Evolutionary conservation across 345 rosid genomes (phyloP).

Genomic region (Salix brachista): DNA sequence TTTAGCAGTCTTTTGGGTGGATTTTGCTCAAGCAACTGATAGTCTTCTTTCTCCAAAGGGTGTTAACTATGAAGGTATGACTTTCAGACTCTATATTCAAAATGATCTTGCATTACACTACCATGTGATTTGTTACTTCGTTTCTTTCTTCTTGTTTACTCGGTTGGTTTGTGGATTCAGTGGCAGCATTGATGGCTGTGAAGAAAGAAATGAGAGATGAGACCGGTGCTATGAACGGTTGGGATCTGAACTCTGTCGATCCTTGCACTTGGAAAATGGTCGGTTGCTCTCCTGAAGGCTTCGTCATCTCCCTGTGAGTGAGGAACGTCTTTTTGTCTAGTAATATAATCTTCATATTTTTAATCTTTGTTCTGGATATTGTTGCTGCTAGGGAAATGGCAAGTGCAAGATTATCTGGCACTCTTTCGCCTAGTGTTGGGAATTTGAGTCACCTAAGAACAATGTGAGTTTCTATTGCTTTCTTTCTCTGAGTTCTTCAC

Average conservation of each 20-base stretch:
- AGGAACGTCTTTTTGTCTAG: not conserved
- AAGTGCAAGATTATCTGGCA: slow-evolving; percentile 68
- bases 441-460: slow-evolving; percentile 69
- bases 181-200: slow-evolving; percentile 87
- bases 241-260: slow-evolving; percentile 97
- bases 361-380: slow-evolving; percentile 6
- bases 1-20: slow-evolving; percentile 25
- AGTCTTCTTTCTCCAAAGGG: slow-evolving; percentile 92
- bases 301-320: slow-evolving; percentile 74
- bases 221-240: slow-evolving; percentile 57
- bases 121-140: not conserved
- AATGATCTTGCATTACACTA: not conserved
- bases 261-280: slow-evolving; percentile 99
- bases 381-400: slow-evolving; percentile 62
- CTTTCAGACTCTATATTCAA: not conserved
- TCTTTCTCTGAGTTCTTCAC: not conserved
- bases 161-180: slow-evolving; percentile 27
- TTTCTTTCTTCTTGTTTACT: not conserved
- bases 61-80: slow-evolving; percentile 84
- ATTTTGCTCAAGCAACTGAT: slow-evolving; percentile 38
- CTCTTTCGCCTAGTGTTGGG: slow-evolving; percentile 67
- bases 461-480: slow-evolving; percentile 42
- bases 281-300: slow-evolving; percentile 76
- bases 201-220: slow-evolving; percentile 75
- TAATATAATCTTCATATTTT: not conserved